Evolutionary conservation across 495 filamentous ascomycete species (phyloP).

Genomic region (Aspergillus saccharolyticus): DNA sequence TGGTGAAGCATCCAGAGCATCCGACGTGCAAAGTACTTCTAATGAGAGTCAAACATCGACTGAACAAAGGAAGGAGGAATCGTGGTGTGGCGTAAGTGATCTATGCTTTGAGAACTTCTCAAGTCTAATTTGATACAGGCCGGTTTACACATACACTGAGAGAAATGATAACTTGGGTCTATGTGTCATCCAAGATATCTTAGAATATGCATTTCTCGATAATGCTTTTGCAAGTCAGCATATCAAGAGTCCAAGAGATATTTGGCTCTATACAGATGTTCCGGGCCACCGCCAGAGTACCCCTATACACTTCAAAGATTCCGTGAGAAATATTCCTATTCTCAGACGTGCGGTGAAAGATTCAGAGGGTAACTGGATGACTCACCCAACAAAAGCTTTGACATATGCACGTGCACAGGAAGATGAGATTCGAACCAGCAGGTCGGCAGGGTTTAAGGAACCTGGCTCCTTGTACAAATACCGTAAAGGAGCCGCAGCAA

Average conservation of each 20-base stretch:
- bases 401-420: conserved; percentile 9
- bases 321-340: conserved; percentile 13
- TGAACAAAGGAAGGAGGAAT: conserved; percentile 26
- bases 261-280: conserved; percentile 17
- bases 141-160: conserved; percentile 21
- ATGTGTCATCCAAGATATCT: conserved; percentile 22
- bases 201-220: conserved; percentile 17
- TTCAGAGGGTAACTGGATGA: conserved; percentile 9
- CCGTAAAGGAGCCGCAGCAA: conserved; percentile 18
- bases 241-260: conserved; percentile 18
- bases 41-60: conserved; percentile 19
- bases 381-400: conserved; percentile 9
- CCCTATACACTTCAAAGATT: conserved; percentile 22
- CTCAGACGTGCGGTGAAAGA: conserved; percentile 6
- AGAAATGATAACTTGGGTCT: conserved; percentile 24
- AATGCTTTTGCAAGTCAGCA: conserved; percentile 17
- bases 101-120: not conserved
- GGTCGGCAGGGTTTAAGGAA: conserved; percentile 12
- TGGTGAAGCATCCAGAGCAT: conserved; percentile 22
- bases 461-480: conserved; percentile 23
- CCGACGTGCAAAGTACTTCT: conserved; percentile 19
- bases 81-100: conserved; percentile 16
- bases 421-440: conserved; percentile 11
- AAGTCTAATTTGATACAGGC: conserved; percentile 11
- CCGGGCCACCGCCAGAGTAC: conserved; percentile 19